Evolutionary conservation across 305 asterid genomes (phyloP).

Genomic region (Fraxinus sp.): DNA sequence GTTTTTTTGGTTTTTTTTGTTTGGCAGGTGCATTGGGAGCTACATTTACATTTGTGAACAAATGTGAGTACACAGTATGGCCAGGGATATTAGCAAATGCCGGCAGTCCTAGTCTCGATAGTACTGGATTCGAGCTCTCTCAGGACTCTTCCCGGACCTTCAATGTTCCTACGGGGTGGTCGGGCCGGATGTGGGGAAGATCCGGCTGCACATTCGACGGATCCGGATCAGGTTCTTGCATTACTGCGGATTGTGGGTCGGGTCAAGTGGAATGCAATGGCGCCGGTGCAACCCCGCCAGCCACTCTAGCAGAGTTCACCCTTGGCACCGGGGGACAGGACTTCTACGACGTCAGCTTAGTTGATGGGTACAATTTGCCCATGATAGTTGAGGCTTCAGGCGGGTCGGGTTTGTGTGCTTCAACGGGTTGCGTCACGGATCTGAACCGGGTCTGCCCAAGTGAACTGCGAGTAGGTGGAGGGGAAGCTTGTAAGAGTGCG

Average conservation of each 20-base stretch:
- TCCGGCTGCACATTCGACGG: slow-evolving; percentile 67
- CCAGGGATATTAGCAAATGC: slow-evolving; percentile 91
- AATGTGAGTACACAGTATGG: slow-evolving; percentile 81
- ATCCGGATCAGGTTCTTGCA: slow-evolving; percentile 57
- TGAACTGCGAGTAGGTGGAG: slow-evolving; percentile 63
- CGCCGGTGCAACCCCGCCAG: slow-evolving; percentile 89
- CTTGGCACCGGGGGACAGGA: slow-evolving; percentile 69
- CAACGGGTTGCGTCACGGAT: slow-evolving; percentile 92
- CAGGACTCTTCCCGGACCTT: slow-evolving; percentile 59
- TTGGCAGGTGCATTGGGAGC: slow-evolving; percentile 41
- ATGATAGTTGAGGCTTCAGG: slow-evolving; percentile 76
- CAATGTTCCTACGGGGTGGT: slow-evolving; percentile 83
- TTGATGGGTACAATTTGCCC: slow-evolving; percentile 86
- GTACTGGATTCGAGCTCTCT: slow-evolving; percentile 85
- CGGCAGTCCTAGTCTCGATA: slow-evolving; percentile 69
- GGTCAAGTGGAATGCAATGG: slow-evolving; percentile 77
- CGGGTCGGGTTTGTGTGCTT: slow-evolving; percentile 80
- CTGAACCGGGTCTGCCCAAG: slow-evolving; percentile 76
- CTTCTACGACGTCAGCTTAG: slow-evolving; percentile 87
- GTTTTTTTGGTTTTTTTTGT: too few species aligned
- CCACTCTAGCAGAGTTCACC: slow-evolving; percentile 84
- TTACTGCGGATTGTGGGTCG: slow-evolving; percentile 87
- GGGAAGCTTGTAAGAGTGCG: slow-evolving; percentile 84
- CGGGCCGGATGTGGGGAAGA: slow-evolving; percentile 92
- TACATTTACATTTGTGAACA: slow-evolving; percentile 76